Base-by-base conservation (phyloP, 2,329 filamentous ascomycete species). In the Huntiella bhutanensis region DNA sequence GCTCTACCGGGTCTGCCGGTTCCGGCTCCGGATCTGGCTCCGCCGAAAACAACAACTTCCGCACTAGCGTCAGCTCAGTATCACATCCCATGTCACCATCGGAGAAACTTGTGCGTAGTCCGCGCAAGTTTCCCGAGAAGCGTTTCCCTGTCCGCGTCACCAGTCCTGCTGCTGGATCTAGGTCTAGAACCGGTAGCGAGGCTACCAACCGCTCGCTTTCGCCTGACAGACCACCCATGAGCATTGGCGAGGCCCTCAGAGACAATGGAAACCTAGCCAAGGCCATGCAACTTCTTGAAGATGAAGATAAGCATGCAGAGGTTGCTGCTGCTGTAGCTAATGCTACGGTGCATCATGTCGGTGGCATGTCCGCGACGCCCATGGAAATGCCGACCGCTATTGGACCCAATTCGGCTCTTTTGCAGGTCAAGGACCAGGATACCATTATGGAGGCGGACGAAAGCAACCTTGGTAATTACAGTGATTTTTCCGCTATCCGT, bases 401-500 rank as follows among this genome's bases (percentile, higher is more conserved):
- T 11, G 37, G 22, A 11, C 12, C 37, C 7, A n/a, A 40, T 13
- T 17, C 33, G 19, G 5, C 19, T 13, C 40, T 32, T 15, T 13
- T 41, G 40, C 40, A 33, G 19, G 40, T 41, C 40, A 41, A 41
- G 17, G 47, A 41, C 8, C 43, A 46, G 39, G 43, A 46, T 49
- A 4, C 45, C 50, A 56, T 54, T 38, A 59, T 61, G 39, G 55
- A 53, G 32, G 50, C 45, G 13, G 51, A 52, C 15, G 57, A 56
- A 46, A 62, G 65, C 34, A 56, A 60, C n/a, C 65, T 68, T 38
- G 70, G 70, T 1, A 80, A 85, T 53, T 79, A 84, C 54, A 94
- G 84, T 69, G 79, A 79, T 3, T 95, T 95, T 61, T 95, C 88
- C 1, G 85, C 84, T 6, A 75, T 94, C 46, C 85, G 85, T 4